Base-by-base conservation (phyloP, 2,329 filamentous ascomycete genomes). In the Boeremia exigua region DNA sequence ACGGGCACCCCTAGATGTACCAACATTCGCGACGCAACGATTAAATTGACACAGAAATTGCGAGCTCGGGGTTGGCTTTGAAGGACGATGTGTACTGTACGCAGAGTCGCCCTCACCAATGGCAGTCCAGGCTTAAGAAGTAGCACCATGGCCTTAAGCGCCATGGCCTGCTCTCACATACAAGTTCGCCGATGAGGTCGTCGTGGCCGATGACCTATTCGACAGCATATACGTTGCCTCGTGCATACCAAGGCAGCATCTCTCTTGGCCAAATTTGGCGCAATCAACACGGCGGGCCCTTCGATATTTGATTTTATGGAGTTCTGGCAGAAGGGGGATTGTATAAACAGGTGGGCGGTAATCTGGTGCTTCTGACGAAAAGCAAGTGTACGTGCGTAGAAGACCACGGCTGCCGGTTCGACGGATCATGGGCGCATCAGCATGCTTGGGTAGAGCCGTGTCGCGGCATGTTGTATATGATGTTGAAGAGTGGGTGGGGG, bases 1-100 rank as follows among this genome's bases (percentile, higher is more conserved):
- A 61, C 40, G 69, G 68, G 37, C 69, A 72, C 38, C 68, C 70
- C 12, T 72, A 67, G 62, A 34, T 43, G 45, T 25, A 42, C 17
- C 14, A n/a, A 33, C 7, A 14, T 14, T 3, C n/a, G 23, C 36
- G 19, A 37, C 12, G 33, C 14, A 44, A 12, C 23, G 28, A 39
- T 12, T 37, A 51, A 36, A 51, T 50, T 51, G 47, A 43, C 25
- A 32, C 7, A 8, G 28, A 19, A 29, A 37, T 27, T 29, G 25
- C 6, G 27, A 8, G 7, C 12, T 17, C 27, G 28, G 36, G 7
- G 8, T 36, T 17, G 27, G 10, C n/a, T 27, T 27, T 15, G 23
- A 36, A 43, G 10, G 4, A 29, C 29, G 15, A 40, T 15, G 27
- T n/a, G 40, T 14, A 23, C 33, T 9, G n/a, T 15, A 30, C 15